Evolutionary conservation across 345 rosid genomes (phyloP).

Genomic region (Melaleuca quinquenervia): DNA sequence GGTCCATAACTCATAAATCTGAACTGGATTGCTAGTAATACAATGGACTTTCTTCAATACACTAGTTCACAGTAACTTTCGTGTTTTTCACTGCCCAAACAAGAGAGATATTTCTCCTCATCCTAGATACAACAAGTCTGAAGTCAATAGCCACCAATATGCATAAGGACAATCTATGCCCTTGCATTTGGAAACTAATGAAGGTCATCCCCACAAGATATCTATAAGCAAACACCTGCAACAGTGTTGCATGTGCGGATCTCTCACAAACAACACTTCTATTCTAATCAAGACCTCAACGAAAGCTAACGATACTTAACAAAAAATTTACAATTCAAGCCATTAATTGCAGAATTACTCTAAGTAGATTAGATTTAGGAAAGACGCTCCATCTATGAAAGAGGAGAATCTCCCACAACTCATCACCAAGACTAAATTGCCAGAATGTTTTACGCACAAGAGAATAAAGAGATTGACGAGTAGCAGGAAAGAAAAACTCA

Average conservation of each 20-base stretch:
- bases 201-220: not conserved
- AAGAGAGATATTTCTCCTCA: not conserved
- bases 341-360: not conserved
- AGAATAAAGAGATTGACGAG: not conserved
- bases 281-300: not conserved
- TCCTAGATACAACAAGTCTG: not conserved
- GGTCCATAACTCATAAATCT: not conserved
- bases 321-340: not conserved
- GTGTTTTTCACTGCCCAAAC: not conserved
- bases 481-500: not conserved
- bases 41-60: not conserved
- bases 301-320: not conserved
- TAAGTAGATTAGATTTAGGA: not conserved
- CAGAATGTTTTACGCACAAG: not conserved
- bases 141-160: not conserved
- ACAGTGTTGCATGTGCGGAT: not conserved
- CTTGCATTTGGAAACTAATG: not conserved
- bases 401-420: not conserved
- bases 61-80: not conserved
- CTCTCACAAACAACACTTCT: not conserved
- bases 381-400: not conserved
- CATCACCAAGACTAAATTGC: not conserved
- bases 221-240: not conserved
- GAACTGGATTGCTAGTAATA: not conserved
- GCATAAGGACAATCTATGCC: not conserved